Evolutionary conservation across 108 stramenopile species (phyloP), one percentile per base, ranked within the genome.

Genomic region (Mediolabrus comicus): DNA sequence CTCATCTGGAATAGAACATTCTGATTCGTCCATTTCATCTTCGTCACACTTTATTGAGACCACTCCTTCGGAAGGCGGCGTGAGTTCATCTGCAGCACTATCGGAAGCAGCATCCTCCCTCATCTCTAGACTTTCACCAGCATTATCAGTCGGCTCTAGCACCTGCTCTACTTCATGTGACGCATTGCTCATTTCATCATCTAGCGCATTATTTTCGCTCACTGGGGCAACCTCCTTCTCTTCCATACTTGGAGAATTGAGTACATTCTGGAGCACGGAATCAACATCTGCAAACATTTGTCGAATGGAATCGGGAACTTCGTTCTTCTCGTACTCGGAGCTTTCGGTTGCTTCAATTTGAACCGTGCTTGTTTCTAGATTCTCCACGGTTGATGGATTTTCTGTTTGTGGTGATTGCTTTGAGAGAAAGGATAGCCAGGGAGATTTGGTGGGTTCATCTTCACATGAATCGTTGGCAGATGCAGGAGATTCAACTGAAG

Each of bases 211-310:
- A n/a, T n/a, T n/a, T n/a, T n/a, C n/a, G n/a, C n/a, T n/a, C n/a
- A n/a, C n/a, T n/a, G n/a, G 30, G 4, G 0, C 0, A 33, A 17
- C 7, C 13, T 19, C 31, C n/a, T n/a, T n/a, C n/a, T n/a, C n/a
- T n/a, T n/a, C n/a, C n/a, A n/a, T n/a, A n/a, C n/a, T n/a, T n/a
- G 56, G 19, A 1, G 56, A 56, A 4, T 32, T 14, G 17, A 56
- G 6, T 3, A 17, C 29, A 17, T 57, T 19, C 56, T 7, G 56
- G 17, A 32, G 30, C 0, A 9, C 56, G 10, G 1, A 17, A 9
- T 57, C 56, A 8, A 28, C 56, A 7, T 57, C 56, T 17, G 32
- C 56, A 33, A 57, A 57, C 56, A 32, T 57, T 57, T 33, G 32
- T 19, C 17, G 56, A 33, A 57, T 30, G 28, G 29, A 30, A 33